Evolutionary conservation across 805 yeast species (phyloP), one percentile per base, ranked within the genome.

Genomic region (Yarrowia osloensis): DNA sequence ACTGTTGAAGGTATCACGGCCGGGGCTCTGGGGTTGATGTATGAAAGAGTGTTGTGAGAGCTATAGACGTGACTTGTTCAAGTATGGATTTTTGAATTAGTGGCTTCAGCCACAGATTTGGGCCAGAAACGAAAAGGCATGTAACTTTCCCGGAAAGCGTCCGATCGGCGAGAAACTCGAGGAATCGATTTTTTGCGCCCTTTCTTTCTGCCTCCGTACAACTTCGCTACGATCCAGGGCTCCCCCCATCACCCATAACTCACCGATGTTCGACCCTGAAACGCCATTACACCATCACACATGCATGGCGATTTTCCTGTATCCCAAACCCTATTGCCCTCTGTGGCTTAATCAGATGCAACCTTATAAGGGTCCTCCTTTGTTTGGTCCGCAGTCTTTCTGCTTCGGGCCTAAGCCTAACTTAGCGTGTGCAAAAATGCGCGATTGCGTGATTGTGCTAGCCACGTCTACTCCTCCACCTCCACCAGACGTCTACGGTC

Each of bases 331-430:
- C 21, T 57, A 26, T 13, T n/a, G 26, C 2, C 21, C 26, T 17
- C 49, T 40, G 63, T 57, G 63, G 63, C 63, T 57, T 57, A 57
- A 57, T 57, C 63, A 39, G 63, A 57, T 40, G 63, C 63, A 57
- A 57, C 63, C 19, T 39, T 12, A 40, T 12, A 13, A 4, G 15
- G 3, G 6, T 12, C n/a, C 17, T 11, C 9, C 57, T 57, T 57
- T 39, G 49, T 28, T 17, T 19, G 21, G 22, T 21, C 29, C 63
- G 57, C 57, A 50, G 61, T 35, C 61, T 54, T 54, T 35, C 44
- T 37, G 61, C 44, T 54, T 35, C 61, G 26, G 57, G 57, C 40
- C 24, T 24, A 33, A 33, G 19, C 33, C 28, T 15, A 50, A 50
- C 57, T 11, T 50, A 28, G 19, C 39, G 40, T 13, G 57, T 22